Evolutionary conservation across 2,329 filamentous ascomycete genomes (phyloP), one percentile per base, ranked within the genome.

Genomic region (Penicillium hesseltinei): DNA sequence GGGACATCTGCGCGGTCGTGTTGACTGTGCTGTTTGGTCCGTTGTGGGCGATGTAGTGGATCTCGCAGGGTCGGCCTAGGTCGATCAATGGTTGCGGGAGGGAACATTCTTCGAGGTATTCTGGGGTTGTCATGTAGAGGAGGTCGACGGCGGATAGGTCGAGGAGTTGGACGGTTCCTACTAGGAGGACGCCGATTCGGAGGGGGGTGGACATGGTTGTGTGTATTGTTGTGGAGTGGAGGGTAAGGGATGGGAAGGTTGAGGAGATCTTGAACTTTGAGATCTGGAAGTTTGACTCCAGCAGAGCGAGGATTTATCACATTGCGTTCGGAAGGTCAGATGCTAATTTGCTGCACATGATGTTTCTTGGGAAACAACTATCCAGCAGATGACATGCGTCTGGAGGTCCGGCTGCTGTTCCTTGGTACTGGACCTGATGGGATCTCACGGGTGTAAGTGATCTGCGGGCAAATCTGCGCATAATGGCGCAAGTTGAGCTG

Each of bases 81-180:
- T 66, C 51, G 15, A 68, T 31, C 17, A 76, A 57, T 2, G 70
- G 62, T 40, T 63, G 59, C 2, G 75, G 73, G 15, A 76, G 63
- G 5, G 67, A 58, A 59, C 70, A 69, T 31, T 64, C 65, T 25
- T 51, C 21, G 25, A 77, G 57, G 57, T 67, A 68, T 27, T 59
- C 56, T 2, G 67, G 67, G 3, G 60, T 67, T 17, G 70, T 56
- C 73, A 78, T 78, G 56, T 66, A 66, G 50, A 78, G 69, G 42
- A 76, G 67, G 56, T 78, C 75, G 10, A 77, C 63, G 19, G 70
- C 64, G 13, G 71, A 66, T 39, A 76, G 59, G 57, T 78, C 75
- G 35, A 78, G 68, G 51, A 77, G 70, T 63, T 78, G 75, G 42
- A 76, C 67, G 1, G 65, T 62, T 10, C 67, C 63, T 31, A 70